phyloP scores from a whole-genome alignment of 164 flowering plant genomes.

The Kingdonia uniflora region DNA sequence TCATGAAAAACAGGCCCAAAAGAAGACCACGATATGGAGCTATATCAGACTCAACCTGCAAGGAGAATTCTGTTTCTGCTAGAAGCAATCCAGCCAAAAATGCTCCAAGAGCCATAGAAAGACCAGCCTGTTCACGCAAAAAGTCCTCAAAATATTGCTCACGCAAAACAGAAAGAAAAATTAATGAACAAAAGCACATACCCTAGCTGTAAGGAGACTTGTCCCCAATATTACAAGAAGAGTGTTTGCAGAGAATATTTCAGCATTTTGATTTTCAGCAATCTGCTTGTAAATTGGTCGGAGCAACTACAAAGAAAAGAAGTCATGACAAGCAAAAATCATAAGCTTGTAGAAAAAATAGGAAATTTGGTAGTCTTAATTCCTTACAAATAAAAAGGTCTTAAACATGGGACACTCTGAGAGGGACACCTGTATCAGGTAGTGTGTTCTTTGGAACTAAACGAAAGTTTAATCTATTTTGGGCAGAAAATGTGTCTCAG shows the following conservation, averaged over 20 bases:
- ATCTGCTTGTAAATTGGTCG: conserved; percentile 97
- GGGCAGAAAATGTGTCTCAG: too few species aligned
- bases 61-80: conserved; percentile 98
- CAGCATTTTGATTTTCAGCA: conserved; percentile 98
- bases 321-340: background rate
- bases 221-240: conserved; percentile 96
- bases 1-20: conserved; percentile 99
- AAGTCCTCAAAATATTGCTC: conserved; percentile 1
- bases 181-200: conserved; percentile 19
- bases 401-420: too few species aligned
- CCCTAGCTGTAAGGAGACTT: conserved; percentile 98
- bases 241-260: conserved; percentile 96
- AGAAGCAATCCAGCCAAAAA: conserved; percentile 99
- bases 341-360: background rate
- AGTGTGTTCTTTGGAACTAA: too few species aligned
- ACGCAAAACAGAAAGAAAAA: conserved; percentile 6
- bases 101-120: conserved; percentile 99
- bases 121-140: conserved; percentile 70
- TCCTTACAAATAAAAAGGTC: too few species aligned
- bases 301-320: conserved; percentile 52
- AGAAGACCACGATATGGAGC: conserved; percentile 99
- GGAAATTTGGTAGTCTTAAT: too few species aligned
- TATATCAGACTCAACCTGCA: conserved; percentile 99
- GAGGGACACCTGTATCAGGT: too few species aligned
- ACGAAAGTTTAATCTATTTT: too few species aligned